Base-by-base conservation (phyloP, 345 rosid genomes). In the Geranium brycei region DNA sequence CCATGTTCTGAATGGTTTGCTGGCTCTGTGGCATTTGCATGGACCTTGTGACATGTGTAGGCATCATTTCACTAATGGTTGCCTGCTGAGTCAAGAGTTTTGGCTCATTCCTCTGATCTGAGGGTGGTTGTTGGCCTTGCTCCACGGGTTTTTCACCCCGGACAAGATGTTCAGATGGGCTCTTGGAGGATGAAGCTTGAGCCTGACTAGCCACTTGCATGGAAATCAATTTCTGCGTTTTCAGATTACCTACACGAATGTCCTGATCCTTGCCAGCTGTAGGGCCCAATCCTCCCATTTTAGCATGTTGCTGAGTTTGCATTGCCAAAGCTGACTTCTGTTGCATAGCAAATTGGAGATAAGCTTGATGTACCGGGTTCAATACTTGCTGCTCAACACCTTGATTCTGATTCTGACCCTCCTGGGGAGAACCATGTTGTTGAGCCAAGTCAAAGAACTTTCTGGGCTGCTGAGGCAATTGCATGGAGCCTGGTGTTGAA, bases 141-240 rank as follows among this genome's bases (percentile, higher is more conserved):
- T 86, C 96, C 73, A 77, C 75, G 66, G 75, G 90, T 77, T 81
- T 85, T 76, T 87, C 95, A 68, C 76, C 74, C 60, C 77, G 88
- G 59, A 73, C 65, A 78, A 83, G 74, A 66, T 78, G 96, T 60
- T 91, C 97, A 4, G 89, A 73, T 11, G 82, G 68, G 68, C 72
- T 82, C 79, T 81, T 95, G 56, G 95, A 91, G 19, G 92, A 86
- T 32, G 95, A 84, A 19, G 95, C 88, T 79, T 87, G 99, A 31
- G 73, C 78, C 69, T 82, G 96, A 78, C 70, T 86, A 71, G 84
- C 78, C 10, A 82, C 80, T 76, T 88, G 97, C 81, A 80, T 81
- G 35, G 96, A 78, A 73, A 78, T 77, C 58, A 82, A 70, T 71
- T 87, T 97, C 81, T 84, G 96, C 91, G 88, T 83, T 75, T 88